Conservation (phyloP, 2,329 filamentous ascomycete genomes). For the Fusarium solani-melongenae region DNA sequence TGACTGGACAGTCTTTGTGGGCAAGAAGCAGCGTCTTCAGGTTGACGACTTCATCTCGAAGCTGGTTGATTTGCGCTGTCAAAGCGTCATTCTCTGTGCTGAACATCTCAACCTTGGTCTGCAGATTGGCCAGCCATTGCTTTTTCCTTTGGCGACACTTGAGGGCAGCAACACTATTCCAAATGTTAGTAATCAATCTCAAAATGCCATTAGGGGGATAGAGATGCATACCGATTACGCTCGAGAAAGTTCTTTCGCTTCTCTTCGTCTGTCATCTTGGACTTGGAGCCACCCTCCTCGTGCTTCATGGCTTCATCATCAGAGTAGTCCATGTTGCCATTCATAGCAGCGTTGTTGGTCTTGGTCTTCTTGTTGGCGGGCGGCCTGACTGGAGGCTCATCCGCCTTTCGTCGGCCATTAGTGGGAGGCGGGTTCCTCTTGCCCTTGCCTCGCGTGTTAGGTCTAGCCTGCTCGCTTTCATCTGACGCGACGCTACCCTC, state of each 20-base stretch:
- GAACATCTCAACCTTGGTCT: conserved; percentile 93
- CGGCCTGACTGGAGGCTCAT: conserved; percentile 71
- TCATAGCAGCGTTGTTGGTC: conserved; percentile 38
- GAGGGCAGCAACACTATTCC: conserved; percentile 84
- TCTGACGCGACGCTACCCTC: conserved; percentile 80
- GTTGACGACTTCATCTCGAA: conserved; percentile 93
- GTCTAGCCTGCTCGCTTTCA: conserved; percentile 75
- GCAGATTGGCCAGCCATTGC: conserved; percentile 96
- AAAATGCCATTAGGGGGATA: background rate
- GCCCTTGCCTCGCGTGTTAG: conserved; percentile 72
- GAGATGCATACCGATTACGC: conserved; percentile 81
- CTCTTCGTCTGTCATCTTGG: conserved; percentile 76
- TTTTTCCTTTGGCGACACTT: conserved; percentile 99
- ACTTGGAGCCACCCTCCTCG: conserved; percentile 37
- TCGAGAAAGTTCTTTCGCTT: conserved; percentile 99
- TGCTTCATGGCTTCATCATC: conserved; percentile 60
- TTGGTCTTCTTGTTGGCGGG: conserved; percentile 78
- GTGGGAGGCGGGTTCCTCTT: conserved; percentile 70
- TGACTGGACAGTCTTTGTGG: conserved; percentile 96
- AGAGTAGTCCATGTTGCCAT: conserved; percentile 62
- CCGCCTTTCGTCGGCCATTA: conserved; percentile 83
- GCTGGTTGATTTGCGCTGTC: conserved; percentile 81
- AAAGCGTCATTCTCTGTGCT: conserved; percentile 91
- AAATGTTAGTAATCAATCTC: conserved; percentile 1
- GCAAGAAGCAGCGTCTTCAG: conserved; percentile 92